phyloP scores from a whole-genome alignment of 2,329 filamentous ascomycete species.

The Malbranchea cinnamomea region DNA sequence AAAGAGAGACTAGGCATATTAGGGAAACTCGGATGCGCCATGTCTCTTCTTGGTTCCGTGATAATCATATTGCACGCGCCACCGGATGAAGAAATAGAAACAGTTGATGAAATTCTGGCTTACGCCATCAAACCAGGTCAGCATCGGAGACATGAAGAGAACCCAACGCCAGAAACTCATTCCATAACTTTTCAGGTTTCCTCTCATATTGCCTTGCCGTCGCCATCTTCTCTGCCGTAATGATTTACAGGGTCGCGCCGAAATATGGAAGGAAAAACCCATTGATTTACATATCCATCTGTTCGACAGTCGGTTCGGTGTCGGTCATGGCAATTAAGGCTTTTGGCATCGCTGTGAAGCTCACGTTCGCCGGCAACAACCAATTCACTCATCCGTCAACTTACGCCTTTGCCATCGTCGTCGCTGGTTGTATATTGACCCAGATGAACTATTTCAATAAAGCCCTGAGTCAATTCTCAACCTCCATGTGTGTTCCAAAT shows the following conservation, averaged over 20 bases:
- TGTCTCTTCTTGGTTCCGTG: slow-evolving; percentile 87
- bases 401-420: slow-evolving; percentile 93
- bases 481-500: slow-evolving; percentile 63
- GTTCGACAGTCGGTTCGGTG: slow-evolving; percentile 89
- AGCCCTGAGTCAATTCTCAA: slow-evolving; percentile 88
- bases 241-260: slow-evolving; percentile 93
- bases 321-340: slow-evolving; percentile 99
- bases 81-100: slow-evolving; percentile 78
- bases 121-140: slow-evolving; percentile 85
- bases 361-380: slow-evolving; percentile 85
- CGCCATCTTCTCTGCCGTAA: slow-evolving; percentile 68
- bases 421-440: slow-evolving; percentile 81
- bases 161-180: slow-evolving; percentile 4
- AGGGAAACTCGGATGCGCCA: slow-evolving; percentile 88
- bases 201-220: slow-evolving; percentile 72
- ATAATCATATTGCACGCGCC: slow-evolving; percentile 97
- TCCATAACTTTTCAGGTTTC: slow-evolving; percentile 52
- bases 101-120: slow-evolving; percentile 78
- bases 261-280: slow-evolving; percentile 88
- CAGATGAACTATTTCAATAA: slow-evolving; percentile 99
- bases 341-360: slow-evolving; percentile 91
- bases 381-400: slow-evolving; percentile 92
- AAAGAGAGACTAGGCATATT: slow-evolving; percentile 78
- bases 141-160: slow-evolving; percentile 12
- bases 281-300: slow-evolving; percentile 92